Base-by-base conservation (phyloP, 495 filamentous ascomycete species). In the Xylaria longipes region DNA sequence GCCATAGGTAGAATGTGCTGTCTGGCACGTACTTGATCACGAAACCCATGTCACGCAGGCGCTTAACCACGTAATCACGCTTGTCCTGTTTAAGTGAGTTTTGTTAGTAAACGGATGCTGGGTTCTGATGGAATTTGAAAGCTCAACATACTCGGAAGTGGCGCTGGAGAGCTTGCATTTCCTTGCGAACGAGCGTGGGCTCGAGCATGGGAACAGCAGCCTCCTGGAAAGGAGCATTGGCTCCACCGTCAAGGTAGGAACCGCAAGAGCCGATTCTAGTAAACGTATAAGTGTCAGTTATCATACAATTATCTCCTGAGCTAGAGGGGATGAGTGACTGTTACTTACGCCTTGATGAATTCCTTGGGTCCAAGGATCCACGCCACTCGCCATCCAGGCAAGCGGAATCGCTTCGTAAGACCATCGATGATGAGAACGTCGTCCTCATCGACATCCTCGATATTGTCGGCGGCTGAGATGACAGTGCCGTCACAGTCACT, bases 341-440 rank as follows among this genome's bases (percentile, higher is more conserved):
- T 58, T 25, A 80, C 81, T 71, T 56, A 86, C 84, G 95, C 94
- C 78, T 93, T 92, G 83, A 98, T 92, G 83, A 97, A 98, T 69
- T 97, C 95, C 84, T 97, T 97, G 61, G 95, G 95, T 2, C 95
- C 95, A 61, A 98, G 80, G 72, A 98, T 92, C 95, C 95, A 97
- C 11, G 95, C 95, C 60, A 98, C 94, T 73, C 95, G 93, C 95
- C 95, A 98, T 68, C 95, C 95, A 3, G 95, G 95, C 3, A 98
- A 89, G 72, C 95, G 91, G 89, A 98, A 98, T 65, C 94, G 92
- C 87, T 98, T 98, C 69, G 95, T 98, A 22, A 98, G 89, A 52
- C 95, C 95, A 80, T 98, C 95, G 67, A 98, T 95, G 75, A 98
- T 91, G 52, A 98, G 89, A 9, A 98, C 95, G 74, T 97, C 84